Evolutionary conservation across 805 yeast species (phyloP), one percentile per base, ranked within the genome.

Genomic region (Yamadazyma sp.): DNA sequence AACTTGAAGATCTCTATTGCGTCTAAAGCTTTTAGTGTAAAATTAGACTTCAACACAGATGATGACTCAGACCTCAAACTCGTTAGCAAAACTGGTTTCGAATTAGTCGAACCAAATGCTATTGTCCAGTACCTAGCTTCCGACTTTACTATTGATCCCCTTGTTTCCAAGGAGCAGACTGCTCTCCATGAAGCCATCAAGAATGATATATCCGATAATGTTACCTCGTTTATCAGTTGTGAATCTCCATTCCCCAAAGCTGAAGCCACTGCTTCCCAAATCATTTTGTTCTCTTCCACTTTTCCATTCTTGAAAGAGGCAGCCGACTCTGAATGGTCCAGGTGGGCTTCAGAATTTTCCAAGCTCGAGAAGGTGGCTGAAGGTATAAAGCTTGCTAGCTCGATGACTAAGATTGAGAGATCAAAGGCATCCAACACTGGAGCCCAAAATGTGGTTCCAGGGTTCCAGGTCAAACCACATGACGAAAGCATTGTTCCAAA

Each of bases 41-140:
- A 56, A 40, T 13, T 40, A 21, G 22, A 24, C 1, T 15, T 42
- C 24, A 17, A 26, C n/a, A 44, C 58, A 11, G 50, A 44, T 18
- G 48, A 54, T 17, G 61, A 57, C 14, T 50, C 54, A 37, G 62
- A 48, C 23, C 42, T 55, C 28, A 45, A 47, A 16, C 62, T 72
- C 44, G 39, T 57, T 5, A 67, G 68, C 43, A 56, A 67, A 25
- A 29, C 55, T 16, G 59, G 60, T 2, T 72, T 78, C 37, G 75
- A 72, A 48, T 67, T 84, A 44, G 60, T 69, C 40, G 87, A 83
- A 57, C 69, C 86, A 14, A 81, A 83, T 53, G 80, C 93, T 14
- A 78, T 83, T 36, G 80, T 83, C 44, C 78, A 80, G 56, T 84
- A 78, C 51, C 61, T 80, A 44, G 65, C 77, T 25, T 57, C 64